Evolutionary conservation across 2,329 filamentous ascomycete species (phyloP).

Genomic region (Colletotrichum sp.): DNA sequence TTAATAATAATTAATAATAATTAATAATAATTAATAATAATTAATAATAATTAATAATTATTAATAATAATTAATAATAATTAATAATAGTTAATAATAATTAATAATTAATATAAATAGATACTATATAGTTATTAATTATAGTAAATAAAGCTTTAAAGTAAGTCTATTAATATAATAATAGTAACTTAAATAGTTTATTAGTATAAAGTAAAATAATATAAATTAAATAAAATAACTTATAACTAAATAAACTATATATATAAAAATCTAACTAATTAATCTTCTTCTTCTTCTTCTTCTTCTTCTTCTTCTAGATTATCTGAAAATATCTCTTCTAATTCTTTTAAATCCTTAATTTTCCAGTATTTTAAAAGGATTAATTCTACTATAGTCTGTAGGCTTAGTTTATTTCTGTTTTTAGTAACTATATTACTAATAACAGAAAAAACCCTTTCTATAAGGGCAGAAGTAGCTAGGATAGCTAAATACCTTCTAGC

Average conservation of each 20-base stretch:
- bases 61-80: too few relatives aligned
- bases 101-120: background rate
- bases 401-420: background rate
- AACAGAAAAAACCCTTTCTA: background rate
- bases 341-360: background rate
- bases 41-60: too few relatives aligned
- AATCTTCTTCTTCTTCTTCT: too few relatives aligned
- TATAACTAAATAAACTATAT: background rate
- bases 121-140: background rate
- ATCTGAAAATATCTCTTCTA: background rate
- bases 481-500: slow-evolving; percentile 3
- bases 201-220: background rate
- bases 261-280: background rate
- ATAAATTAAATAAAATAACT: background rate
- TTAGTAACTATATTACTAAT: background rate
- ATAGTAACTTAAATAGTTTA: background rate
- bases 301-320: background rate
- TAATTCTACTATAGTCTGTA: background rate
- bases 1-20: too few relatives aligned
- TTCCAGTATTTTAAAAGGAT: background rate
- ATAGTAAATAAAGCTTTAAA: background rate
- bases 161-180: background rate
- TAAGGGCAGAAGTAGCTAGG: slow-evolving; percentile 4
- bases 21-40: too few relatives aligned
- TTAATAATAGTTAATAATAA: too few relatives aligned